phyloP scores from a whole-genome alignment of 129 eudicot genomes.

The Deinandra increscens region DNA sequence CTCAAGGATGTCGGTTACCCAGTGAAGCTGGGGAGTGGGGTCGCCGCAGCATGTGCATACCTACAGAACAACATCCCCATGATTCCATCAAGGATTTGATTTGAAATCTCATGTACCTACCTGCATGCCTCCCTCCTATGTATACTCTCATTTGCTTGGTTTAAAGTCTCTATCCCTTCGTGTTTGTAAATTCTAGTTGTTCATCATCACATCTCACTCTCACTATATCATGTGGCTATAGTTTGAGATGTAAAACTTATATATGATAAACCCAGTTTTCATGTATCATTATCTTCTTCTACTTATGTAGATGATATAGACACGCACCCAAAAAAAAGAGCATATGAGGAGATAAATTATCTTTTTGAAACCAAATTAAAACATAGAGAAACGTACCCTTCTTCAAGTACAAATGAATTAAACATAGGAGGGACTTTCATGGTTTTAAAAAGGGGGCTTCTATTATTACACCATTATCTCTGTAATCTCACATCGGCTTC shows the following conservation, averaged over 20 bases:
- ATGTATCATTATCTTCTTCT: not conserved
- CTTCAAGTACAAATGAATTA: no score
- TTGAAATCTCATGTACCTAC: slow-evolving; percentile 35
- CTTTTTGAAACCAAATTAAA: not conserved
- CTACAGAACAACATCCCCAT: slow-evolving; percentile 80
- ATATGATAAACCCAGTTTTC: not conserved
- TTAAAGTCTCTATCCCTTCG: not conserved
- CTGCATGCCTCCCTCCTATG: no score
- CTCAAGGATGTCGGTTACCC: slow-evolving; percentile 97
- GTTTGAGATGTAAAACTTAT: slow-evolving; percentile 1
- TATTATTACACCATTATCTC: no score
- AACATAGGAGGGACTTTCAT: no score
- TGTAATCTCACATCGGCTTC: no score
- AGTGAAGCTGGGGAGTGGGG: slow-evolving; percentile 90
- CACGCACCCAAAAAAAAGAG: not conserved
- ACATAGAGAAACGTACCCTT: not conserved
- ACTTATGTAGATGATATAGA: not conserved
- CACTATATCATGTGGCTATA: not conserved
- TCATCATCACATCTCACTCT: slow-evolving; percentile 1
- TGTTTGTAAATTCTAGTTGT: slow-evolving; percentile 25
- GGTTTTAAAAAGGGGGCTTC: no score
- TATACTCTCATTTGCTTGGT: slow-evolving; percentile 25
- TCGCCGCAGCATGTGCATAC: slow-evolving; percentile 85
- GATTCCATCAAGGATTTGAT: slow-evolving; percentile 95
- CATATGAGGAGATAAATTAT: not conserved